Conservation (phyloP, 805 yeast species). For the Zygoascus tannicola region DNA sequence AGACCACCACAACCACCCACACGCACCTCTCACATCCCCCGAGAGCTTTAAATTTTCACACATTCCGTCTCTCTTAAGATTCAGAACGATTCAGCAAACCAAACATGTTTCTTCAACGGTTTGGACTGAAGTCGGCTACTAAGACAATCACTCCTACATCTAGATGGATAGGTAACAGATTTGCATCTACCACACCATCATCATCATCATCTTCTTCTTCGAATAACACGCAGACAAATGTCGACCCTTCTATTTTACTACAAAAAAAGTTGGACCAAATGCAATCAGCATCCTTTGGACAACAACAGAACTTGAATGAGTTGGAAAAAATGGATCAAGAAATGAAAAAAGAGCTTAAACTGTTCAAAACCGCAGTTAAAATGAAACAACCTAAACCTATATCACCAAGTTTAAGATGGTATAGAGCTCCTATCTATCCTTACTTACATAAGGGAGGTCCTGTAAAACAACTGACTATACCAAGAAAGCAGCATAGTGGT, state of each 20-base stretch:
- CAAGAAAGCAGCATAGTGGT: constrained; percentile 70
- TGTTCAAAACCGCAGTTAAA: constrained; percentile 58
- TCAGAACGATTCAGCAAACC: no score
- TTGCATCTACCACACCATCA: neutral
- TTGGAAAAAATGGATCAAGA: constrained; percentile 72
- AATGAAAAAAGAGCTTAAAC: constrained; percentile 61
- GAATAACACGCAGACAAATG: neutral
- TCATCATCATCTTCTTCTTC: no score
- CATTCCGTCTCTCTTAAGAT: no score
- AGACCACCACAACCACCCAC: no score
- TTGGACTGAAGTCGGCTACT: no score
- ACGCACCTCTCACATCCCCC: no score
- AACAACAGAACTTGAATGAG: constrained; percentile 40
- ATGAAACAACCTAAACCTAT: constrained; percentile 71
- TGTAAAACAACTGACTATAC: constrained; percentile 59
- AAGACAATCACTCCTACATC: no score
- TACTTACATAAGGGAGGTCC: constrained; percentile 85
- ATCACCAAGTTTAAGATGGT: constrained; percentile 86
- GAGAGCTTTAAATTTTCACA: no score
- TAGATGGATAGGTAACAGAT: no score
- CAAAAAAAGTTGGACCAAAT: constrained; percentile 11
- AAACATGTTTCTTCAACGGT: no score
- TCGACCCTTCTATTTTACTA: constrained; percentile 5
- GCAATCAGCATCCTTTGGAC: constrained; percentile 19
- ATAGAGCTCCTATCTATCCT: constrained; percentile 75